Percentiles rank a stretch among this genome's conserved stretches.
These are phyloP conservation scores for Fusarium coicis DNA, from an alignment of 2,329 filamentous ascomycete species.

Conservation along the genomic window DNA sequence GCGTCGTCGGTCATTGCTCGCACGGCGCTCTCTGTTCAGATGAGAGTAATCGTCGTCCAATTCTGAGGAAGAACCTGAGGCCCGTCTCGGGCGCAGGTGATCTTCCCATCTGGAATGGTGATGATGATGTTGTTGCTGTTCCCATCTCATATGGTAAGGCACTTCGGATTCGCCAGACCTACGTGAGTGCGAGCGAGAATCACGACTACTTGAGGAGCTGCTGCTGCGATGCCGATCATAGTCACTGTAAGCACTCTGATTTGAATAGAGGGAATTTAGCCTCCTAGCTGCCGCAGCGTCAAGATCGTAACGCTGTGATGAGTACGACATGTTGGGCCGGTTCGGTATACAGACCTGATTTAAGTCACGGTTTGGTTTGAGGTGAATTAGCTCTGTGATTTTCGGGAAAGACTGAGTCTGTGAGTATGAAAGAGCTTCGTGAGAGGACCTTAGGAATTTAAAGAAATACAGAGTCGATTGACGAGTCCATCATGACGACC, in stretches of 20 bases:
- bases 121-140: background rate
- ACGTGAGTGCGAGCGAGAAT: background rate
- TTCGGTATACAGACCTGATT: constrained; percentile 4
- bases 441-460: background rate
- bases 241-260: background rate
- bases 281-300: constrained; percentile 2
- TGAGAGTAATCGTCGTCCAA: background rate
- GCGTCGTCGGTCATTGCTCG: background rate
- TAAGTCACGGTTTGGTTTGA: background rate
- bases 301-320: constrained; percentile 13
- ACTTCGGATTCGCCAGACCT: background rate
- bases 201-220: background rate
- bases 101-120: background rate
- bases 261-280: background rate
- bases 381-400: background rate
- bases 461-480: background rate
- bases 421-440: background rate
- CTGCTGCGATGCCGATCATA: background rate
- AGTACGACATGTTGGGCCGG: constrained; percentile 24
- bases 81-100: background rate
- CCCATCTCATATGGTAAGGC: background rate
- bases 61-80: background rate
- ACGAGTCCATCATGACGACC: background rate
- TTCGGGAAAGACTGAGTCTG: background rate
- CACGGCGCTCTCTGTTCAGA: background rate